Conservation (phyloP, 768 basidiomycete species). For the Leccinum rimulosum region DNA sequence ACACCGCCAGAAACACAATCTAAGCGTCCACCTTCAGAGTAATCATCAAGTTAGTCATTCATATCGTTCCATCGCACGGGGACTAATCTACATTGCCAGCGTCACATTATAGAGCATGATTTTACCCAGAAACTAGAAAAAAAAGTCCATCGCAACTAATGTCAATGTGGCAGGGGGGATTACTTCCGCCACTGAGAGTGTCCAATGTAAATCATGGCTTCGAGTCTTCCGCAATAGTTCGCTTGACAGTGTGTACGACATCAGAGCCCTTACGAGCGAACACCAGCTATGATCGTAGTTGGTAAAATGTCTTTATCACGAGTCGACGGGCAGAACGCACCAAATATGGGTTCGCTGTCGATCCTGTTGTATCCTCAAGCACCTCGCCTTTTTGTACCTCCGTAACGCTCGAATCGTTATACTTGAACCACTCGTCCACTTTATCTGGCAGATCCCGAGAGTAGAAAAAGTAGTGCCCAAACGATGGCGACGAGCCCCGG, state of each 20-base stretch:
- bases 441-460: conserved; percentile 79
- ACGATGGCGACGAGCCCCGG: conserved; percentile 81
- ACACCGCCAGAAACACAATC: conserved; percentile 1
- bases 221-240: conserved; percentile 40
- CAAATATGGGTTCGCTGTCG: conserved; percentile 86
- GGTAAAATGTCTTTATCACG: background rate
- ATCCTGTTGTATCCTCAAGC: conserved; percentile 85
- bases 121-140: conserved; percentile 10
- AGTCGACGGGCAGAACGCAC: conserved; percentile 41
- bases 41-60: conserved; percentile 17
- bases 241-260: conserved; percentile 79
- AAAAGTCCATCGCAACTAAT: conserved; percentile 3
- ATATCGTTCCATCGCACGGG: background rate
- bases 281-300: conserved; percentile 55
- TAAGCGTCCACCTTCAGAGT: background rate
- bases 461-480: conserved; percentile 96
- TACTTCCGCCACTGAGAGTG: conserved; percentile 22
- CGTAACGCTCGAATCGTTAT: conserved; percentile 88
- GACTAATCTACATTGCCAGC: background rate
- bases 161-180: conserved; percentile 11
- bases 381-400: conserved; percentile 80
- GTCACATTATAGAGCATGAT: conserved; percentile 14
- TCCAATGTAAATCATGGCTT: conserved; percentile 30
- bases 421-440: conserved; percentile 91
- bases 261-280: conserved; percentile 78